Percentiles rank a stretch among this genome's conserved stretches.
These are phyloP conservation scores for Phytophthora ohioensis DNA, from an alignment of 352 stramenopile genomes.

Conservation along the genomic window DNA sequence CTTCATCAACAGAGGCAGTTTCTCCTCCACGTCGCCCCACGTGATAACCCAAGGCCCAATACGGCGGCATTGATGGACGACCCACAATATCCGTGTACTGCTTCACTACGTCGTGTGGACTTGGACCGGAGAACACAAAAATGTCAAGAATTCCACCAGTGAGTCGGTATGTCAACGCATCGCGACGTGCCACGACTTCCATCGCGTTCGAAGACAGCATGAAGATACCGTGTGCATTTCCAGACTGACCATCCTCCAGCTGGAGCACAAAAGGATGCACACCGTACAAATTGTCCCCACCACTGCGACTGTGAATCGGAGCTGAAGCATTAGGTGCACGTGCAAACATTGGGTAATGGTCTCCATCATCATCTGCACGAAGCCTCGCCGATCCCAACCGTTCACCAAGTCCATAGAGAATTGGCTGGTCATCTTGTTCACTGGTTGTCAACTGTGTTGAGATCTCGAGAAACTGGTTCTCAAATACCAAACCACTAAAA, in stretches of 20 bases:
- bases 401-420: conserved; percentile 84
- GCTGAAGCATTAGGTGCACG: conserved; percentile 33
- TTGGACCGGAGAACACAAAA: conserved; percentile 78
- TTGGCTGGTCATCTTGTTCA: conserved; percentile 35
- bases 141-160: conserved; percentile 87
- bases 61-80: conserved; percentile 77
- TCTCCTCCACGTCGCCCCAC: conserved; percentile 53
- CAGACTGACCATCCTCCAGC: conserved; percentile 55
- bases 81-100: conserved; percentile 86
- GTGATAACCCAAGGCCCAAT: conserved; percentile 90
- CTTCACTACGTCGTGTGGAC: conserved; percentile 56
- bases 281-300: conserved; percentile 81
- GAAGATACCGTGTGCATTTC: conserved; percentile 77
- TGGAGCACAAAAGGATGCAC: conserved; percentile 84
- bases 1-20: conserved; percentile 29
- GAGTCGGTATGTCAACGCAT: conserved; percentile 79
- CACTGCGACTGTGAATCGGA: conserved; percentile 34
- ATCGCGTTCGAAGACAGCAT: conserved; percentile 88
- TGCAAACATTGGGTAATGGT: conserved; percentile 81
- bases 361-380: conserved; percentile 50
- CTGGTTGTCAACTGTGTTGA: conserved; percentile 63
- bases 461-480: conserved; percentile 90
- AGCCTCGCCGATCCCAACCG: conserved; percentile 55
- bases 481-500: conserved; percentile 80
- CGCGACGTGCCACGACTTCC: conserved; percentile 75